Evolutionary conservation across 441 rosid species (phyloP).

Genomic region (Gossypium davidsonii): DNA sequence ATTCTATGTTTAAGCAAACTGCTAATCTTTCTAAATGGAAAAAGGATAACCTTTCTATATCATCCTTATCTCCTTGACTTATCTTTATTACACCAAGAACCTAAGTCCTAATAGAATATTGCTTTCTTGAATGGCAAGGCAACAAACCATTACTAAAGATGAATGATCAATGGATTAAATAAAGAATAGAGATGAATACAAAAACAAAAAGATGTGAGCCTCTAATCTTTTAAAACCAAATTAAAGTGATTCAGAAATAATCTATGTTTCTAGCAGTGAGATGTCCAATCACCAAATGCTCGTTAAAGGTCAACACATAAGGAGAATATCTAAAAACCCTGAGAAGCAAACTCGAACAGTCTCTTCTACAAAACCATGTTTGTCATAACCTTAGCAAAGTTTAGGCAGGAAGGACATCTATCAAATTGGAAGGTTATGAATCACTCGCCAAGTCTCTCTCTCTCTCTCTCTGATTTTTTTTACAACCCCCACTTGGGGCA

Average conservation of each 20-base stretch:
- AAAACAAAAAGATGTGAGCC: not conserved
- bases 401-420: not conserved
- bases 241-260: not conserved
- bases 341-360: not conserved
- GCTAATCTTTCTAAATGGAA: not conserved
- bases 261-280: conserved; percentile 1
- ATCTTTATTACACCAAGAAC: not conserved
- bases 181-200: not conserved
- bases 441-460: not conserved
- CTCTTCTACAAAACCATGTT: not conserved
- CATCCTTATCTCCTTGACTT: not conserved
- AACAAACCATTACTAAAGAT: not conserved
- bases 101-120: conserved; percentile 1
- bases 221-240: not conserved
- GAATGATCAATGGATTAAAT: not conserved
- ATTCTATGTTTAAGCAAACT: not conserved
- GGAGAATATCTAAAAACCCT: not conserved
- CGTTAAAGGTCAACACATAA: not conserved
- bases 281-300: not conserved
- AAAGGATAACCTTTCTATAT: not conserved
- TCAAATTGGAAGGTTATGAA: not conserved
- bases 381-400: not conserved
- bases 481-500: not conserved
- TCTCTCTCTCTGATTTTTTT: not conserved
- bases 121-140: conserved; percentile 4